Conservation (phyloP, 192 early-diverging fungal species). For the Neocallimastix lanati region DNA sequence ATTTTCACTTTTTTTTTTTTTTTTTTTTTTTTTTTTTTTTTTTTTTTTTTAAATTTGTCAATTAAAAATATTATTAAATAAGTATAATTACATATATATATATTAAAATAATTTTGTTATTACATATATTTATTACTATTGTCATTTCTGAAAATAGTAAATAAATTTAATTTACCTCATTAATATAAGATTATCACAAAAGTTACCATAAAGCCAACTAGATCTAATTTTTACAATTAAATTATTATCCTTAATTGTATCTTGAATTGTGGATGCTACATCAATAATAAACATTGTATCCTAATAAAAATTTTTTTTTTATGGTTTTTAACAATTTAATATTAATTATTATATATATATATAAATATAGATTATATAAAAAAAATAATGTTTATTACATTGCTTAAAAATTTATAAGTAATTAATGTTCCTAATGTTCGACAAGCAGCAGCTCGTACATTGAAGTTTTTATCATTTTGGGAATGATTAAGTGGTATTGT, state of each 20-base stretch:
- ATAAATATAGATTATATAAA: too few relatives aligned
- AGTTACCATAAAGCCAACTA: neutral
- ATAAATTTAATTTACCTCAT: neutral
- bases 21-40: too few relatives aligned
- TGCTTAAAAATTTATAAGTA: neutral
- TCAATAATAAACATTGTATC: neutral
- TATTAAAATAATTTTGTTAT: too few relatives aligned
- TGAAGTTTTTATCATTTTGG: neutral
- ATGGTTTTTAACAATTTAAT: too few relatives aligned
- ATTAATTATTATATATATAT: too few relatives aligned
- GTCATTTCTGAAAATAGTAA: too few relatives aligned
- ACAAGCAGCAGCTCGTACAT: neutral
- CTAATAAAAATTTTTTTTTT: neutral
- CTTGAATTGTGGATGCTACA: neutral
- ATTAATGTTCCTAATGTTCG: neutral
- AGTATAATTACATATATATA: too few relatives aligned
- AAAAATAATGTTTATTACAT: neutral
- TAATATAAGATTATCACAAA: neutral
- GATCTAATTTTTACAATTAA: neutral
- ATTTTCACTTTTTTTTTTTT: neutral
- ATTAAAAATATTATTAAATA: too few relatives aligned
- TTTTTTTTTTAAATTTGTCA: too few relatives aligned
- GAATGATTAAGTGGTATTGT: neutral
- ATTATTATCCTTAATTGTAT: neutral
- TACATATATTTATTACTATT: too few relatives aligned